phyloP scores from a whole-genome alignment of 352 stramenopile species.

The Globisporangium lucens region DNA sequence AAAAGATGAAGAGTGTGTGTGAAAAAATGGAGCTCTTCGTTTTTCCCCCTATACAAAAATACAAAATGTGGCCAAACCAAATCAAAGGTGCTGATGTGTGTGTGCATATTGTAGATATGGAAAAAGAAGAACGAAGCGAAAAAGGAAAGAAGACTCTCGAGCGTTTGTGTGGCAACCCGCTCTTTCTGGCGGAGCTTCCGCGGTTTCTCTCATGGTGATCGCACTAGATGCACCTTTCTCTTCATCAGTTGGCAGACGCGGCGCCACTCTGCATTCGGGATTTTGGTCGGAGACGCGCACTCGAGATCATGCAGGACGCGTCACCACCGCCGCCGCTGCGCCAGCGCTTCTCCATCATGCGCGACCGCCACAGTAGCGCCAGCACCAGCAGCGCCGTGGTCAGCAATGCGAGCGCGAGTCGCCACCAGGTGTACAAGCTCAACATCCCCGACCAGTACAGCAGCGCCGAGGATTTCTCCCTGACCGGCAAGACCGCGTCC shows the following conservation, averaged over 20 bases:
- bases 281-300: conserved; percentile 4
- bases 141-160: neutral
- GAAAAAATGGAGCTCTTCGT: neutral
- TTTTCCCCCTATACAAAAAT: too few species aligned
- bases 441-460: conserved; percentile 12
- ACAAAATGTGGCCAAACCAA: neutral
- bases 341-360: conserved; percentile 1
- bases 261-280: conserved; percentile 1
- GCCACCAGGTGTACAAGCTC: conserved; percentile 5
- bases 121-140: neutral
- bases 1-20: neutral
- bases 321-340: neutral
- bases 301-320: conserved; percentile 3
- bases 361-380: neutral
- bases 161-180: neutral
- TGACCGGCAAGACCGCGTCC: conserved; percentile 1
- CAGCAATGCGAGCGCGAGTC: neutral
- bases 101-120: neutral
- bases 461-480: conserved; percentile 5
- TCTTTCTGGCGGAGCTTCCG: conserved; percentile 1
- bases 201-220: neutral
- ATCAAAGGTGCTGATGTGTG: neutral
- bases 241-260: neutral
- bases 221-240: neutral
- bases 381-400: neutral